Evolutionary conservation across 139 green algal genomes (phyloP), one percentile per base, ranked within the genome.

Genomic region (Trebouxia sp.): DNA sequence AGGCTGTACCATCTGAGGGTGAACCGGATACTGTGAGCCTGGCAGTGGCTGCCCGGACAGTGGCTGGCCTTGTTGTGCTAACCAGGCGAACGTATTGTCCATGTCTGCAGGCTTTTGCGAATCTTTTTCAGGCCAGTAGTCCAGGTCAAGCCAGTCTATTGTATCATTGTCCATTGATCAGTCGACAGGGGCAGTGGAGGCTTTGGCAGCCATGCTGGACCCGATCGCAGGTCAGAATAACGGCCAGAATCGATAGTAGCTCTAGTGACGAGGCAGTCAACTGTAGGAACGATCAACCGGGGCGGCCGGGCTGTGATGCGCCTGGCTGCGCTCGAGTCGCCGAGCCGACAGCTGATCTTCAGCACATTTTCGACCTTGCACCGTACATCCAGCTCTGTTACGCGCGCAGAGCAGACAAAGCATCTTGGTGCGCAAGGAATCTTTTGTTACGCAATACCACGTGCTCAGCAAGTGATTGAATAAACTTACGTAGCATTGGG

Each of bases 91-190:
- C 39, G 56, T 26, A 32, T 76, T 48, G 58, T 66, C 43, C 43
- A 77, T 77, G 65, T 38, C 78, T 24, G 43, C 79, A 56, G 72
- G 28, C n/a, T 47, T 51, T 50, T 79, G 48, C 6, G 55, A 58
- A 17, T 79, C 42, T 37, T 55, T 48, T 48, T 79, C 69, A 62
- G 53, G 69, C 80, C 80, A 79, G 53, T 65, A 62, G 39, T 80
- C 69, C 24, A 80, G 70, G 55, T 75, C 66, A 24, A 55, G 35
- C 69, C 65, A 78, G 41, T 74, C 62, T 43, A 72, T 72, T 14
- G 62, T 72, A 26, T 72, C 62, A 43, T 45, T 72, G 62, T 72
- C 37, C 62, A 72, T 72, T 22, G 42, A 14, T 28, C 14, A 72
- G 12, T 72, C 35, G 62, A 30, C 32, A 35, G 37, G 12, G n/a